Percentiles rank a stretch among this genome's conserved stretches.
Evolutionary conservation across 768 basidiomycete species (phyloP).

Genomic region (Tulasnella sp.): DNA sequence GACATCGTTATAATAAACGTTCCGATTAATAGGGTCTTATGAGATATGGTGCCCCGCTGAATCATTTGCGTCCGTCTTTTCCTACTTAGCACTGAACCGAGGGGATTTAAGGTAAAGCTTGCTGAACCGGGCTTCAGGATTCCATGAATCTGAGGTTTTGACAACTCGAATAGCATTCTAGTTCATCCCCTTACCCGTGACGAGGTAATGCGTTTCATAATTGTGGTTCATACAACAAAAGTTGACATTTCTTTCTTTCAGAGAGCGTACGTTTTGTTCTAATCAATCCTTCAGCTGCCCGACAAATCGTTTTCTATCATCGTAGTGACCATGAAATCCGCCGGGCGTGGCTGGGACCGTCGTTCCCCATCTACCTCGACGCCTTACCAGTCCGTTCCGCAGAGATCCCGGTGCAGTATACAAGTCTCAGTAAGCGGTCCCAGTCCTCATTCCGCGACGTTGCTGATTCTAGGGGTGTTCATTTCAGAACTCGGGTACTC

Average conservation of each 20-base stretch:
- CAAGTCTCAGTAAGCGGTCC: slow-evolving; percentile 42
- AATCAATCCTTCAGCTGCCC: background rate
- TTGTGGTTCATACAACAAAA: background rate
- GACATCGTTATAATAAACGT: background rate
- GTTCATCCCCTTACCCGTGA: slow-evolving; percentile 66
- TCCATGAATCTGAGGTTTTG: background rate
- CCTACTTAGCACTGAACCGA: slow-evolving; percentile 57
- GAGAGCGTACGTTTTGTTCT: slow-evolving; percentile 36
- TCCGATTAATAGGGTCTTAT: slow-evolving; percentile 46
- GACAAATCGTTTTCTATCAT: background rate
- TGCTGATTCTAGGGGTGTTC: background rate
- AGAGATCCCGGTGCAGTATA: slow-evolving; percentile 55
- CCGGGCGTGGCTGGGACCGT: slow-evolving; percentile 59
- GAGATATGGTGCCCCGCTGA: slow-evolving; percentile 72
- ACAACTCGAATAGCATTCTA: slow-evolving; percentile 40
- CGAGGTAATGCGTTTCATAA: slow-evolving; percentile 34
- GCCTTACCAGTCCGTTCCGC: slow-evolving; percentile 40
- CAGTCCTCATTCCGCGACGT: background rate
- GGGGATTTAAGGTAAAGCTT: slow-evolving; percentile 49
- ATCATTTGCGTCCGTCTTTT: slow-evolving; percentile 65
- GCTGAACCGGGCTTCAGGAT: background rate
- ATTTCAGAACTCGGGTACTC: slow-evolving; percentile 58
- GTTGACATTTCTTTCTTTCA: slow-evolving; percentile 19
- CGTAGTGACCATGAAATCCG: slow-evolving; percentile 59
- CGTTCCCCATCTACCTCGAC: slow-evolving; percentile 55